Evolutionary conservation across 2,329 filamentous ascomycete species (phyloP), one percentile per base, ranked within the genome.

Genomic region (Fusarium tricinctum): DNA sequence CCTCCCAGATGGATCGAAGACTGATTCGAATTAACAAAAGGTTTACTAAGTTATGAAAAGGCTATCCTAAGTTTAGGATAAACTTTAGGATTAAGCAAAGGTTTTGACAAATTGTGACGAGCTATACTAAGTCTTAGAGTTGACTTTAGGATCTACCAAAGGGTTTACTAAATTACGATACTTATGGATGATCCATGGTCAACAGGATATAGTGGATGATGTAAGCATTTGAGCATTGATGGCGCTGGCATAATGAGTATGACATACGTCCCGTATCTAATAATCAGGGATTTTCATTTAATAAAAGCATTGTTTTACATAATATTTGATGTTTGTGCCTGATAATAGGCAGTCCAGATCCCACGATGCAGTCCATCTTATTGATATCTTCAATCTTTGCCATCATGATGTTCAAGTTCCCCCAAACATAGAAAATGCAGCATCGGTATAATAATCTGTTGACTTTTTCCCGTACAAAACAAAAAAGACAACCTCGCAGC

Each of bases 401-500:
- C 32, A 49, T 45, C 49, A 51, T 65, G 45, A 60, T 53, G 43
- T 38, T 46, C 20, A 26, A 33, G 20, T 50, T 32, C 28, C 10
- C 22, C 38, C 15, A 15, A 32, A 46, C 32, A 32, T 14, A 66
- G 28, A 62, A 23, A 54, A 51, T 32, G 22, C 26, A 56, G 30
- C 50, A 42, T 46, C 38, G 52, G 47, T 61, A 55, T 62, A 47
- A 62, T 66, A 48, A 54, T 45, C 35, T 58, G 56, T 54, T 26
- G 33, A 38, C 61, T 69, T 56, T 62, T 50, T 48, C 52, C 32
- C 32, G 32, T 30, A 32, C 35, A 51, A 39, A 20, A 33, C 39
- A 28, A 43, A 66, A 33, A 53, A 66, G 51, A 54, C 6, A 43
- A 33, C 43, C 60, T 59, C 42, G n/a, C 38, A 60, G 64, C 45